phyloP scores from a whole-genome alignment of 1,284 basidiomycete species.

The Austroboletus novae-zelandiae region DNA sequence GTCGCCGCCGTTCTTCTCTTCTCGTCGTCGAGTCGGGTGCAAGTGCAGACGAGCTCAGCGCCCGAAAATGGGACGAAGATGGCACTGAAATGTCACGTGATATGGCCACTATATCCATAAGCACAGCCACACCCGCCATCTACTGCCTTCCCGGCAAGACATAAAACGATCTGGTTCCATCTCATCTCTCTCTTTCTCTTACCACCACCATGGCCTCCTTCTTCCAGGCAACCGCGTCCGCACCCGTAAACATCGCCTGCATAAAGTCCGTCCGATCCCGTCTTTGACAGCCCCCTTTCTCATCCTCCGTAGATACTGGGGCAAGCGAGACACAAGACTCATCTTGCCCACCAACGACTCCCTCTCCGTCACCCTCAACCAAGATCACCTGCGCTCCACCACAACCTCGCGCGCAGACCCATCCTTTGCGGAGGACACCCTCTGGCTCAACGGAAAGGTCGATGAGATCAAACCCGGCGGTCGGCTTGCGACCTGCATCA shows the following conservation, averaged over 20 bases:
- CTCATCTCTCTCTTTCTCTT: slow-evolving; percentile 3
- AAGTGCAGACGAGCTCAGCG: slow-evolving; percentile 23
- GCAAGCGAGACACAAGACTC: slow-evolving; percentile 93
- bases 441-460: slow-evolving; percentile 95
- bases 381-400: slow-evolving; percentile 93
- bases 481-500: slow-evolving; percentile 82
- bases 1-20: slow-evolving; percentile 11
- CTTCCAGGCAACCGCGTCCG: slow-evolving; percentile 83
- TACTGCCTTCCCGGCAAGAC: slow-evolving; percentile 15
- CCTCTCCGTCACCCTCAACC: slow-evolving; percentile 94
- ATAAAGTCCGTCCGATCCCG: slow-evolving; percentile 72
- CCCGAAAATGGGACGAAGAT: slow-evolving; percentile 24
- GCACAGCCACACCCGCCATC: slow-evolving; percentile 21
- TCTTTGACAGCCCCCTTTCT: slow-evolving; percentile 16
- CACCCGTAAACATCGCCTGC: slow-evolving; percentile 95
- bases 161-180: neutral
- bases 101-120: slow-evolving; percentile 11
- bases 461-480: slow-evolving; percentile 85
- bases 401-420: slow-evolving; percentile 89
- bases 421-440: slow-evolving; percentile 63
- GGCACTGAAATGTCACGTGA: slow-evolving; percentile 20
- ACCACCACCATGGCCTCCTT: slow-evolving; percentile 54
- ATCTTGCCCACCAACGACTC: slow-evolving; percentile 98
- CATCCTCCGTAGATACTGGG: slow-evolving; percentile 80
- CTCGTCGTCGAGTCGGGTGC: slow-evolving; percentile 17